Evolutionary conservation across 345 rosid genomes (phyloP).

Genomic region (Noccaea caerulescens): DNA sequence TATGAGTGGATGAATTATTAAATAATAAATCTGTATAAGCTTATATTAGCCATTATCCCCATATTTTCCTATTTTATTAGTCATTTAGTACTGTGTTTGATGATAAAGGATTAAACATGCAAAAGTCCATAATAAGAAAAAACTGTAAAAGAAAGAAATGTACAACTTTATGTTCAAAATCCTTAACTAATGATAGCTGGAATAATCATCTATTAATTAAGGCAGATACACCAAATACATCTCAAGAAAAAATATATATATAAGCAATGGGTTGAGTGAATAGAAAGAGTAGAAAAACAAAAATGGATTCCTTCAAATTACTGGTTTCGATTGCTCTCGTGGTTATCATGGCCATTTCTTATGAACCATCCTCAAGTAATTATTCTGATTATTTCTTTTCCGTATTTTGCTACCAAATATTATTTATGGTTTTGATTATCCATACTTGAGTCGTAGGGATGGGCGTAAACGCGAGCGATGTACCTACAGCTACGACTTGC

Average conservation of each 20-base stretch:
- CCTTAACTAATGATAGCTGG: not conserved
- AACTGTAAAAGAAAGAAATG: slow-evolving; percentile 2
- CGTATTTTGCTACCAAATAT: not conserved
- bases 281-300: not conserved
- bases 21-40: not conserved
- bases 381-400: not conserved
- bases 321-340: not conserved
- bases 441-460: slow-evolving; percentile 18
- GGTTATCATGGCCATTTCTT: not conserved
- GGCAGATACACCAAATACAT: not conserved
- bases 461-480: slow-evolving; percentile 24
- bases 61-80: not conserved
- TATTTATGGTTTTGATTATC: not conserved
- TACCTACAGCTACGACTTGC: slow-evolving; percentile 4
- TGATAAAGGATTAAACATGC: not conserved
- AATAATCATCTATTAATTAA: not conserved
- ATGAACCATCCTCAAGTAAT: slow-evolving; percentile 3
- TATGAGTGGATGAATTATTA: no score
- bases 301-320: slow-evolving; percentile 10
- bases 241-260: not conserved
- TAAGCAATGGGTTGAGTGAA: not conserved
- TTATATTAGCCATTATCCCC: not conserved
- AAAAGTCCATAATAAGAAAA: not conserved
- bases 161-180: not conserved
- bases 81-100: not conserved